These are phyloP conservation scores for Knoxia roxburghii DNA, from an alignment of 257 asterid genomes.

Conservation along the genomic window DNA sequence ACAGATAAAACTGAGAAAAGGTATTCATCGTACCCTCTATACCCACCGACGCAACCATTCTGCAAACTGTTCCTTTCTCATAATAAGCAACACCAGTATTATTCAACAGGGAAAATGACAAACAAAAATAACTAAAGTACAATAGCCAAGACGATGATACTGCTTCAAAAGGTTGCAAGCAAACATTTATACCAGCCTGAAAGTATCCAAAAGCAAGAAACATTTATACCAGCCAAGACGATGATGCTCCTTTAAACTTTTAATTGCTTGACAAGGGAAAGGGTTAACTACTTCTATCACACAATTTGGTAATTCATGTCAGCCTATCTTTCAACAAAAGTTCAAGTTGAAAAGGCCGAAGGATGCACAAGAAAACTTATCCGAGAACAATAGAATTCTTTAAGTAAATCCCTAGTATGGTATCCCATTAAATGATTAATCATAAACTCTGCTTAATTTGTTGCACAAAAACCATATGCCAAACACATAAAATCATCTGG, in stretches of 20 bases:
- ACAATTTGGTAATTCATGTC: not conserved
- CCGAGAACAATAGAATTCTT: not conserved
- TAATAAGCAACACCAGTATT: not conserved
- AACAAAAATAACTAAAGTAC: not conserved
- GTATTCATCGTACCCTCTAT: too few species aligned
- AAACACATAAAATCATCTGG: not conserved
- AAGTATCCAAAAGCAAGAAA: not conserved
- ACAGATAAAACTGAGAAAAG: not conserved
- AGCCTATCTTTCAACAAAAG: not conserved
- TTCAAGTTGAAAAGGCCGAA: not conserved
- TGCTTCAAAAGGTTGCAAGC: not conserved
- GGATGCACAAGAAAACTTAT: not conserved
- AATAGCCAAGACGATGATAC: not conserved
- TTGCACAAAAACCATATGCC: not conserved
- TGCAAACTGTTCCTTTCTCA: not conserved
- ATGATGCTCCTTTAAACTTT: not conserved
- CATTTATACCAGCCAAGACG: not conserved
- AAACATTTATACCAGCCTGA: not conserved
- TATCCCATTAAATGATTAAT: not conserved
- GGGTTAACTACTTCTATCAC: not conserved
- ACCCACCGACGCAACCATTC: not conserved
- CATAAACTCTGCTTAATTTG: not conserved
- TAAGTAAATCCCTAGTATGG: not conserved
- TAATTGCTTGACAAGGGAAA: not conserved
- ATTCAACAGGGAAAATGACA: too few species aligned